Conservation (phyloP, 1,284 basidiomycete genomes). For the Sporisorium reilianum region DNA sequence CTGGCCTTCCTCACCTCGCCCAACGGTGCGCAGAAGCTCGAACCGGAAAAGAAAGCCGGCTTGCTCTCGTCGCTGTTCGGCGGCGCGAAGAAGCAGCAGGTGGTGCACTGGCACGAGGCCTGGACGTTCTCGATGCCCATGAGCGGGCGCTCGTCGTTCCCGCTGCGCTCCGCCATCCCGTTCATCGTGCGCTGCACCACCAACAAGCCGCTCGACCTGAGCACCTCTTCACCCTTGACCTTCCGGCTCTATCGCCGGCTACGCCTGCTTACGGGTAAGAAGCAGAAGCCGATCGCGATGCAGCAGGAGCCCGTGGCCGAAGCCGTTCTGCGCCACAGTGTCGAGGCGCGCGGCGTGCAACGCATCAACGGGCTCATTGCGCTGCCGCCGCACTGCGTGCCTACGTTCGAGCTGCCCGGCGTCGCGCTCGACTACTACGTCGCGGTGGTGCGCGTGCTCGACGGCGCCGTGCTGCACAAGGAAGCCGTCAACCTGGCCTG, state of each 20-base stretch:
- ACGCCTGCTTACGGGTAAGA: constrained; percentile 21
- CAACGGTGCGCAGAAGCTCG: constrained; percentile 28
- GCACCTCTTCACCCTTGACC: constrained; percentile 16
- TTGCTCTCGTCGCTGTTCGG: constrained; percentile 25
- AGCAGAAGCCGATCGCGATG: constrained; percentile 29
- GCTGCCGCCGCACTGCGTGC: constrained; percentile 49
- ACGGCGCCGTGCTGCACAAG: constrained; percentile 27
- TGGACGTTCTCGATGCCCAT: constrained; percentile 54
- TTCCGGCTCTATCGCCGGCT: constrained; percentile 33
- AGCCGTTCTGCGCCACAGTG: constrained; percentile 20
- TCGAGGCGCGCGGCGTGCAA: constrained; percentile 21
- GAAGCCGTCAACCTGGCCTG: constrained; percentile 27
- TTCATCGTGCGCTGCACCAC: constrained; percentile 48
- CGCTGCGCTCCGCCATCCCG: constrained; percentile 51
- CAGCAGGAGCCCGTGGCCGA: constrained; percentile 35
- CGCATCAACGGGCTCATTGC: constrained; percentile 45
- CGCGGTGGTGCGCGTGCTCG: constrained; percentile 39
- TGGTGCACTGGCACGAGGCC: constrained; percentile 26
- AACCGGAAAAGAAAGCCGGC: constrained; percentile 21
- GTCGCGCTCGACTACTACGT: constrained; percentile 59
- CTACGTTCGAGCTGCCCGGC: constrained; percentile 46
- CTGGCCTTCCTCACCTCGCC: constrained; percentile 27
- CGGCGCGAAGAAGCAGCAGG: constrained; percentile 17
- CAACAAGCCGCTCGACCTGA: constrained; percentile 32
- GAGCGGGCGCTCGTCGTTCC: constrained; percentile 34